A percentile compares a stretch with the other conserved stretches of the same genome.
Evolutionary conservation across 345 rosid genomes (phyloP).

Genomic region (Citrus maxima): DNA sequence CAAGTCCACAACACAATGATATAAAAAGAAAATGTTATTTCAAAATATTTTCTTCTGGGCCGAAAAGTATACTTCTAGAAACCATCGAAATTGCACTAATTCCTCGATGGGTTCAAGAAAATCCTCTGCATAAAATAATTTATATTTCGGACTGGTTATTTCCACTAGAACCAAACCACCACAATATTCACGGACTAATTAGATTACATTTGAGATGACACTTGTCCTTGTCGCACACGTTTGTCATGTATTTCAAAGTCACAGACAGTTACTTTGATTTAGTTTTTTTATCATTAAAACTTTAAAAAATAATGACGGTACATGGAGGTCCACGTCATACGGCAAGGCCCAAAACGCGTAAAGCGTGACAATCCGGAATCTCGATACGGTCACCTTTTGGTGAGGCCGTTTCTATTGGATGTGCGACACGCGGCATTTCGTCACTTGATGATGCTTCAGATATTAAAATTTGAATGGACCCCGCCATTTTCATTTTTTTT

Average conservation of each 20-base stretch:
- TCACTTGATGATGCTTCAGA: slow-evolving; percentile 9
- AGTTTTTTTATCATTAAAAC: slow-evolving; percentile 16
- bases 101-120: slow-evolving; percentile 16
- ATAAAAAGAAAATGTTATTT: too few species aligned
- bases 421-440: slow-evolving; percentile 23
- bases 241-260: not conserved
- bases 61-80: slow-evolving; percentile 21
- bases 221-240: not conserved
- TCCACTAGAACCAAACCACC: not conserved
- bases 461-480: slow-evolving; percentile 19
- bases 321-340: slow-evolving; percentile 55
- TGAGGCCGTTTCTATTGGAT: slow-evolving; percentile 10
- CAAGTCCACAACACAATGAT: too few species aligned
- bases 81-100: slow-evolving; percentile 16
- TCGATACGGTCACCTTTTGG: slow-evolving; percentile 25
- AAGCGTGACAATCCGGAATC: slow-evolving; percentile 47
- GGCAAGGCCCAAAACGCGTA: slow-evolving; percentile 39
- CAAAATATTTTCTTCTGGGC: too few species aligned
- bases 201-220: not conserved
- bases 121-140: not conserved
- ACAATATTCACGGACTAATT: slow-evolving; percentile 7
- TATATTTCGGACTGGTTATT: not conserved
- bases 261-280: slow-evolving; percentile 26
- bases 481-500: not conserved
- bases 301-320: slow-evolving; percentile 39